phyloP scores from a whole-genome alignment of 495 filamentous ascomycete genomes.

The Neurospora pannonica region DNA sequence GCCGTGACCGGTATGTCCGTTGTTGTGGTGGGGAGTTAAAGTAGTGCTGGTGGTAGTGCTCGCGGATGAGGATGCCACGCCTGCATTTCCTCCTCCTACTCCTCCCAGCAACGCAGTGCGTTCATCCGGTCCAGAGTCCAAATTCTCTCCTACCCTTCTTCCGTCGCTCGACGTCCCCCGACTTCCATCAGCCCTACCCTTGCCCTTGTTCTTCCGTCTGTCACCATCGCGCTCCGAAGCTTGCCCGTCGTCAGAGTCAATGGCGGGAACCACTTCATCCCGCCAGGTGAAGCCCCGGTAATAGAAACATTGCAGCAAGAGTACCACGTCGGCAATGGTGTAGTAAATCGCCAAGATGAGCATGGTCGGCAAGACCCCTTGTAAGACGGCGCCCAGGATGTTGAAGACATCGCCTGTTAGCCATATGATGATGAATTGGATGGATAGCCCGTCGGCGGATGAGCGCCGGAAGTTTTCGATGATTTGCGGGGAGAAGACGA shows the following conservation, averaged over 20 bases:
- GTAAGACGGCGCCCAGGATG: slow-evolving; percentile 83
- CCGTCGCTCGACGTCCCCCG: too few relatives aligned
- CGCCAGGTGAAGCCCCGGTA: slow-evolving; percentile 73
- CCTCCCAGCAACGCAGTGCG: slow-evolving; percentile 16
- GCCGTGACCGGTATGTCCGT: not conserved
- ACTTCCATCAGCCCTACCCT: not conserved
- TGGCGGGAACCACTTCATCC: slow-evolving; percentile 36
- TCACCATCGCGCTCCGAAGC: not conserved
- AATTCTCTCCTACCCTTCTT: not conserved
- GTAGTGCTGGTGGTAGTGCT: not conserved
- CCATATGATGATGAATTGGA: slow-evolving; percentile 88
- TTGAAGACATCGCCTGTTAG: slow-evolving; percentile 93
- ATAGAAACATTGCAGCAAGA: slow-evolving; percentile 85
- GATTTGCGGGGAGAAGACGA: slow-evolving; percentile 96
- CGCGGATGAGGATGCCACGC: not conserved
- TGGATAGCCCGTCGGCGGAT: slow-evolving; percentile 80
- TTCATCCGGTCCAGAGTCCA: slow-evolving; percentile 21
- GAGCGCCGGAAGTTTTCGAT: slow-evolving; percentile 84
- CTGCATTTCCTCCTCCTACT: not conserved
- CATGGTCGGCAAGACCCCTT: slow-evolving; percentile 94
- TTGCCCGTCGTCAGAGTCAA: not conserved
- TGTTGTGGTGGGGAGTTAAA: not conserved
- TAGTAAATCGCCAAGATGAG: slow-evolving; percentile 91
- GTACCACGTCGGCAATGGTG: slow-evolving; percentile 82
- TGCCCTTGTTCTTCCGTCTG: not conserved